Base-by-base conservation (phyloP, 179 eudicot genomes). In the Kewa caespitosa region DNA sequence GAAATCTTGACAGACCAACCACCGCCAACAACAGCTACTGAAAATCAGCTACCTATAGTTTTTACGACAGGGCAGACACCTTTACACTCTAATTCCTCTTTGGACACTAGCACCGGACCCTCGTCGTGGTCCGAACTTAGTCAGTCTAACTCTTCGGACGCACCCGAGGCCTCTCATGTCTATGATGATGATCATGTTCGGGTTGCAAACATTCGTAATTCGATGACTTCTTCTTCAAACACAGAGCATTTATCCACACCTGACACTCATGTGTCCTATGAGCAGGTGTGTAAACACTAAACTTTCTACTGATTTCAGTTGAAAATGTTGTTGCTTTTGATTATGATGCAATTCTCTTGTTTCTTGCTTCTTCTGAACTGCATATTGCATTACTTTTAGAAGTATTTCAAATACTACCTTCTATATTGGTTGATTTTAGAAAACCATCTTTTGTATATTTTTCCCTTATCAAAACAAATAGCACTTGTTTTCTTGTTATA, bases 221-320 rank as follows among this genome's bases (percentile, higher is more conserved):
- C 84, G 32, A 55, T 55, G 28, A 67, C 86, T 70, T 85, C 86
- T 70, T 85, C 91, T 73, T 31, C 78, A 30, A 54, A 78, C 73
- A 72, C 90, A 18, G 86, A 80, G 67, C 82, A 76, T 85, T 86
- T 85, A 42, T 82, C 82, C 8, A 25, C 23, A 5, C 25, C 77
- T 62, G 85, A 79, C 20, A 52, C 67, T 67, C 82, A 67, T 20
- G 83, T 77, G 64, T 83, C 83, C 20, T 79, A 79, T 31, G 83
- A 82, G 30, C 76, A 72, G 85, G 85, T 83, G 42, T 32, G 67
- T 59, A n/a, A n/a, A n/a, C n/a, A n/a, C n/a, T n/a, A n/a, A n/a
- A n/a, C n/a, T n/a, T 38, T 46, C 52, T 23, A 8, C 38, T 67
- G 32, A 41, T 54, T 64, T 59, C 23, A 31, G 20, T 38, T 39